phyloP scores from a whole-genome alignment of 148 eudicot species.

The Persicaria tinctoria region DNA sequence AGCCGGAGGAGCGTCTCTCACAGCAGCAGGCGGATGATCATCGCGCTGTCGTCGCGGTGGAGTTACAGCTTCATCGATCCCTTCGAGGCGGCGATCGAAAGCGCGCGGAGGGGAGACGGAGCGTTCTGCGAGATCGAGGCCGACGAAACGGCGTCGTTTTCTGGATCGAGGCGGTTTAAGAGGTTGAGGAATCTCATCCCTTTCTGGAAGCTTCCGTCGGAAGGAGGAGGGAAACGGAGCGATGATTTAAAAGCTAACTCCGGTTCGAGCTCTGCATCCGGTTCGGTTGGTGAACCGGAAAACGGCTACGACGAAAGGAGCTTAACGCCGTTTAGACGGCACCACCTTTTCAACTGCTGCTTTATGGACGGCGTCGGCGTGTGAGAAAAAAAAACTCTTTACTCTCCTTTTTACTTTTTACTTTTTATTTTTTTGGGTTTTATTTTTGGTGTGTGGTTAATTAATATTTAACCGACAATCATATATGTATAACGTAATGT shows the following conservation, averaged over 20 bases:
- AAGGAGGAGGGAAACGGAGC: neutral
- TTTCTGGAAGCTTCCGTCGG: neutral
- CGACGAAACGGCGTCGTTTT: slow-evolving; percentile 8
- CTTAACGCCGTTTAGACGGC: neutral
- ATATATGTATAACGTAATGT: too few relatives aligned
- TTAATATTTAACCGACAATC: too few relatives aligned
- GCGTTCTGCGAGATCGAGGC: neutral
- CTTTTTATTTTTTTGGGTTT: neutral
- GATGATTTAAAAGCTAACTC: neutral
- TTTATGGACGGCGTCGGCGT: neutral
- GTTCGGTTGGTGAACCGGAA: slow-evolving; percentile 7
- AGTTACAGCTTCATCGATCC: slow-evolving; percentile 5
- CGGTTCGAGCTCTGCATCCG: neutral
- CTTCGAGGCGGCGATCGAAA: slow-evolving; percentile 9
- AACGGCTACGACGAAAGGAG: neutral
- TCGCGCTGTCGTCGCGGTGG: neutral
- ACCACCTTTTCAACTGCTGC: slow-evolving; percentile 2
- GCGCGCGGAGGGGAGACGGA: slow-evolving; percentile 1
- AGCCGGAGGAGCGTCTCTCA: neutral
- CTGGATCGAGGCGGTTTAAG: neutral
- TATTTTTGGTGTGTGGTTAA: too few relatives aligned
- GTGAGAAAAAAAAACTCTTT: neutral
- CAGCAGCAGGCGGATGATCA: neutral
- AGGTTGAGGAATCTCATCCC: neutral
- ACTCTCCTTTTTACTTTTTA: neutral